Evolutionary conservation across 495 filamentous ascomycete species (phyloP), one percentile per base, ranked within the genome.

Genomic region (Penicillium tannophilum): DNA sequence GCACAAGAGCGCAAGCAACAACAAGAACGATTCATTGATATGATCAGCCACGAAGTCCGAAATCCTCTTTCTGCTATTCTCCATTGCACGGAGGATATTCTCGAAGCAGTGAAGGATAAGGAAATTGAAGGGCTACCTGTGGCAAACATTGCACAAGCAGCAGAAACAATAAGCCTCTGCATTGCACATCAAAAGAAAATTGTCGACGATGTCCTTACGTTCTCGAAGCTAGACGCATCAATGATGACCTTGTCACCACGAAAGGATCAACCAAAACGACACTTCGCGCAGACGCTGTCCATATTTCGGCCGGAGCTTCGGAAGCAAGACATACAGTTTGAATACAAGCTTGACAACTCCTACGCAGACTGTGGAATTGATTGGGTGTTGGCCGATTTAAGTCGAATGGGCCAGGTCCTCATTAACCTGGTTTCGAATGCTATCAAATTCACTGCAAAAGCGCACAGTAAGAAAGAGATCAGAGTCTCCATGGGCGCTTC

Each of bases 11-110:
- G 82, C 43, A 89, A 90, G 66, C 74, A 83, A 36, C 84, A 88
- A 58, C 86, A 89, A 60, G 87, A 93, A 65, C 92, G 91, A 58
- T 95, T 93, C 70, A 93, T 94, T 64, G 90, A 93, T 69, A 93
- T 92, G 60, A 92, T 89, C 7, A 91, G 88, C 60, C 91, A 96
- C 63, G 91, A 96, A 65, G 90, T 94, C 79, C 84, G 90, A 9
- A 96, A 94, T 60, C 91, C 91, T 2, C 77, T 94, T 9, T 88
- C 84, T 45, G 90, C 90, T 8, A 91, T 93, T 46, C 72, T 93
- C 35, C 90, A 93, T 70, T 92, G 89, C 66, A 86, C 87, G 5
- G 90, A 94, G 63, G 89, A 93, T 68, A 92, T 94, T 28, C 46
- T 69, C 14, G 66, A 72, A 9, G 63, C 52, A 1, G 53, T 66